Percentiles rank a stretch among this genome's conserved stretches.
These are phyloP conservation scores for Phellopilus nigrolimitatus DNA, from an alignment of 1,284 basidiomycete genomes.

Conservation along the genomic window DNA sequence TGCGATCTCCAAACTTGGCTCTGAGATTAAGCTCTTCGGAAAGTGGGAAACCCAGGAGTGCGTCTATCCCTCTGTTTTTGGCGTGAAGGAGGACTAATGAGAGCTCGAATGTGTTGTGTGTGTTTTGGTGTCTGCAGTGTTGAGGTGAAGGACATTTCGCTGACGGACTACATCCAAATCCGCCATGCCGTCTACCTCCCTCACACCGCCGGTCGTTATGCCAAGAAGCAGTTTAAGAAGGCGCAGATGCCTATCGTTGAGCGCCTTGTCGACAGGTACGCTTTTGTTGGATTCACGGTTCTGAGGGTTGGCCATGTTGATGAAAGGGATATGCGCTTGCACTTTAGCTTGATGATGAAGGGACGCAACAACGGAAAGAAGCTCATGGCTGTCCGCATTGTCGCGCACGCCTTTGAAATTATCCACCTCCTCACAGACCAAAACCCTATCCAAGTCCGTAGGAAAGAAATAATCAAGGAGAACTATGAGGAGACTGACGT, in stretches of 20 bases:
- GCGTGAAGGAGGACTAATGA: too few species aligned
- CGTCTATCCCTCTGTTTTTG: constrained; percentile 36
- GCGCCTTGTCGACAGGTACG: constrained; percentile 95
- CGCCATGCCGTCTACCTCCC: constrained; percentile 97
- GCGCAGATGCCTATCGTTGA: constrained; percentile 99
- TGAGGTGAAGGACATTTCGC: constrained; percentile 98
- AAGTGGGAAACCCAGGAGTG: constrained; percentile 97
- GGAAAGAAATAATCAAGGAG: neutral
- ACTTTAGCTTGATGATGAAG: constrained; percentile 96
- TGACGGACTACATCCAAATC: constrained; percentile 99
- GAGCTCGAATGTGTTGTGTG: constrained; percentile 17
- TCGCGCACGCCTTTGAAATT: constrained; percentile 99
- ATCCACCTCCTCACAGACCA: constrained; percentile 99
- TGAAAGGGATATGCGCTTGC: neutral
- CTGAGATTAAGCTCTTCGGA: constrained; percentile 92
- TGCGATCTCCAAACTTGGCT: constrained; percentile 80
- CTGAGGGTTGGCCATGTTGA: neutral
- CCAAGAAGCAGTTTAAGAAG: constrained; percentile 99
- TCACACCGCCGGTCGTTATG: constrained; percentile 98
- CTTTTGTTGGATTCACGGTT: constrained; percentile 14
- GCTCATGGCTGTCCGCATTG: constrained; percentile 98
- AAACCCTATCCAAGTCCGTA: constrained; percentile 94
- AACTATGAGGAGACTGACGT: neutral
- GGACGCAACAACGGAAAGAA: constrained; percentile 99
- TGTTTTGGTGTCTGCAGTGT: constrained; percentile 54